Base-by-base conservation (phyloP, 2,329 filamentous ascomycete species). In the Microcyclospora tardicrescens region DNA sequence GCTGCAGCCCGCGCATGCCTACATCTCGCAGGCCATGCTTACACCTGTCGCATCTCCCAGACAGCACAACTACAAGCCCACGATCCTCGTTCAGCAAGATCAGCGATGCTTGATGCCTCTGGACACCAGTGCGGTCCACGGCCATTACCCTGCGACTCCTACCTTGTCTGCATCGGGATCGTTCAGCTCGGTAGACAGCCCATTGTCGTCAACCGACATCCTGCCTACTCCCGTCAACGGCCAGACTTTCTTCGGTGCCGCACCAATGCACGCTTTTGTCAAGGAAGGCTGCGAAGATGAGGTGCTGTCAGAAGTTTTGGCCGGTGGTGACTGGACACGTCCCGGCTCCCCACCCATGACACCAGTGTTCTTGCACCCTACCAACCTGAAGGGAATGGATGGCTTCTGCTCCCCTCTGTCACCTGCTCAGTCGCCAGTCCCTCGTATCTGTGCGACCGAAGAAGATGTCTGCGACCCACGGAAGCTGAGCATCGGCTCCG, bases 101-200 rank as follows among this genome's bases (percentile, higher is more conserved):
- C 41, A 42, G 16, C 34, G 14, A 5, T 73, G 61, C 62, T 63
- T 58, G 52, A 63, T 59, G 55, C 69, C 85, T 53, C 65, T 93
- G 47, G 82, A 93, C 61, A 84, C 83, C 12, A 32, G 14, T 10
- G 80, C 86, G 51, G 73, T 82, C 51, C 62, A 69, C 51, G 72
- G 77, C 48, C 83, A 79, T 63, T 84, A 84, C 56, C 87, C 87
- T 28, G 79, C 84, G 6, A 95, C 87, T 14, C 87, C 87, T 35
- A 82, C 86, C 34, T 72, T 95, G 53, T 94, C 87, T 16, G 79
- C 82, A 2, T 81, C 84, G 24, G 81, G 82, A 49, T 94, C 87
- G 65, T 78, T 75, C 47, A 94, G 86, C 69, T 78, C 75, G 40
- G 81, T 85, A 54, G 85, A 84, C 67, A 94, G 85, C 71, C 85